Conservation (phyloP, 306 rosid genomes). For the Lagenaria siceraria region DNA sequence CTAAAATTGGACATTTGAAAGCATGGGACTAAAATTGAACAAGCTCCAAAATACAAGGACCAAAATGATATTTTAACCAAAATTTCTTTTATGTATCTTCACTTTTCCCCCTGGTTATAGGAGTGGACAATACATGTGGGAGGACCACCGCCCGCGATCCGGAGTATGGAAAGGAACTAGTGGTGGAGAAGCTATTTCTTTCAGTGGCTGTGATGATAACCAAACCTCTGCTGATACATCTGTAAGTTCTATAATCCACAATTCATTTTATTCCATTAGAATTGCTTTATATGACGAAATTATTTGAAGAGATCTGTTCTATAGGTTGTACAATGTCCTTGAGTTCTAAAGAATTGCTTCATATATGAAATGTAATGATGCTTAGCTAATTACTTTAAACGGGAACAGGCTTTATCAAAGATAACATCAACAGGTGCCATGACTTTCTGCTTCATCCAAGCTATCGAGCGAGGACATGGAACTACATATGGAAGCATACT, state of each 20-base stretch:
- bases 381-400: conserved; percentile 7
- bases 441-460: conserved; percentile 95
- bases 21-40: no score
- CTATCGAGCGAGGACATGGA: conserved; percentile 75
- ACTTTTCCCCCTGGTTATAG: conserved; percentile 20
- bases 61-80: no score
- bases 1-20: no score
- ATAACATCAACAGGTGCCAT: conserved; percentile 96
- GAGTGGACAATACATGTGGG: conserved; percentile 77
- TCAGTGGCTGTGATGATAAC: conserved; percentile 87
- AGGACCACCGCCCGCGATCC: conserved; percentile 92
- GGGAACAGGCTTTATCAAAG: conserved; percentile 78
- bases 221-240: conserved; percentile 98
- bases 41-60: no score
- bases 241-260: conserved; percentile 34
- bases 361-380: neutral
- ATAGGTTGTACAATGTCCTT: no score
- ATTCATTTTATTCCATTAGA: neutral
- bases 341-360: neutral
- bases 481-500: conserved; percentile 78
- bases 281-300: no score
- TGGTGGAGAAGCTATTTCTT: conserved; percentile 90
- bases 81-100: neutral
- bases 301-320: no score
- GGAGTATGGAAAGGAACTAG: conserved; percentile 87